A percentile compares a stretch with the other conserved stretches of the same genome.
Evolutionary conservation across 305 asterid genomes (phyloP).

Genomic region (Solanum chacoense): DNA sequence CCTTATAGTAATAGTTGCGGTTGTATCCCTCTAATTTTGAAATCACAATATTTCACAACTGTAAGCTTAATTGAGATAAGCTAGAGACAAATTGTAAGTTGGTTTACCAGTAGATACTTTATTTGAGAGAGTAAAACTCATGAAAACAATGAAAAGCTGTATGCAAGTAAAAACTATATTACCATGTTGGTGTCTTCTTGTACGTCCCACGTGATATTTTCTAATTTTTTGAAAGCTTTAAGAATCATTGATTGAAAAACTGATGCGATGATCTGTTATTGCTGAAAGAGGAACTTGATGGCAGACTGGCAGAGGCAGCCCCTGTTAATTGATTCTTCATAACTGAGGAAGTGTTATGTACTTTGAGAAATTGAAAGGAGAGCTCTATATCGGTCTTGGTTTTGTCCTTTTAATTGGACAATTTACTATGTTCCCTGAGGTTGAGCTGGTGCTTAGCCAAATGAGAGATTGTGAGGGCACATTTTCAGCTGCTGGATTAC

Average conservation of each 20-base stretch:
- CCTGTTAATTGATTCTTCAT: not conserved
- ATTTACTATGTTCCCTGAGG: not conserved
- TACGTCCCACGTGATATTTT: not conserved
- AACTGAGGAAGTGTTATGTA: not conserved
- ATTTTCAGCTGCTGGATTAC: not conserved
- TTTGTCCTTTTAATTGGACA: not conserved
- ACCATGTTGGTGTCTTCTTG: not conserved
- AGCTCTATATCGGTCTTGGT: not conserved
- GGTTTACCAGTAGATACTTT: not conserved
- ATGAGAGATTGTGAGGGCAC: not conserved
- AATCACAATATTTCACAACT: not conserved
- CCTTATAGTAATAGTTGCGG: not conserved
- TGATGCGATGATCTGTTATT: not conserved
- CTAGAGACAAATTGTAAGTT: not conserved
- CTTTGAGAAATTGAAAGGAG: not conserved
- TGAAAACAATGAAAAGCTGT: not conserved
- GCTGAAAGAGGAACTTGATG: not conserved
- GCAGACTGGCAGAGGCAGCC: not conserved
- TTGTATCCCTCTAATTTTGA: not conserved
- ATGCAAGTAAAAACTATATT: not conserved
- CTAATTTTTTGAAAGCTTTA: not conserved
- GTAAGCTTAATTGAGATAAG: not conserved
- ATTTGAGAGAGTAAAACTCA: not conserved
- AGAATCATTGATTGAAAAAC: not conserved
- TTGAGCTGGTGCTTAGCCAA: not conserved